These are phyloP conservation scores for Saccharum officinarum DNA, from an alignment of 176 grass and related monocot genomes.

Conservation along the genomic window DNA sequence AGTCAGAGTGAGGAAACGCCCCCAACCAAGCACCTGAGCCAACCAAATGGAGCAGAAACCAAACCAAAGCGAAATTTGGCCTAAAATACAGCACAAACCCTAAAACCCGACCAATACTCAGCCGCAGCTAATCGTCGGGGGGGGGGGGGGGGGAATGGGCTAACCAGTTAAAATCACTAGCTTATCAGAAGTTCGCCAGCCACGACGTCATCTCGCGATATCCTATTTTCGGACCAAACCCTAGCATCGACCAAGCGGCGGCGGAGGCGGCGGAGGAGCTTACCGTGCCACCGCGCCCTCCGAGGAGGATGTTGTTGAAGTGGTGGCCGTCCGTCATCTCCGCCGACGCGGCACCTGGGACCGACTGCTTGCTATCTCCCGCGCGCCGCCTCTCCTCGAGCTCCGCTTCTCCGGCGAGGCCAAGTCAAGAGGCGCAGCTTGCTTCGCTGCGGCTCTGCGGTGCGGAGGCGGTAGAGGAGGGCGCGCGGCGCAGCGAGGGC, in stretches of 20 bases:
- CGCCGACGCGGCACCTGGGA: neutral
- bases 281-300: constrained; percentile 80
- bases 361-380: neutral
- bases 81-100: constrained; percentile 27
- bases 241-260: neutral
- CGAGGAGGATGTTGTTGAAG: constrained; percentile 84
- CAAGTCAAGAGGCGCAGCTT: neutral
- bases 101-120: constrained; percentile 32
- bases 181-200: neutral
- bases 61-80: neutral
- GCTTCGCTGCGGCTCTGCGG: constrained; percentile 9
- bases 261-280: constrained; percentile 1
- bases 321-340: constrained; percentile 74
- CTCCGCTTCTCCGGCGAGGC: constrained; percentile 2
- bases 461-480: neutral
- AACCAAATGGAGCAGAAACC: neutral
- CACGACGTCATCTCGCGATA: neutral
- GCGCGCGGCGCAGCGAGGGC: neutral
- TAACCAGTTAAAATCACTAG: neutral
- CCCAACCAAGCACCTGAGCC: constrained; percentile 18
- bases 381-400: neutral
- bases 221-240: neutral
- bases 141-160: neutral
- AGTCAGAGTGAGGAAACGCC: neutral
- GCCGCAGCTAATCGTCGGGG: neutral